A percentile compares a stretch with the other conserved stretches of the same genome.
Conservation (phyloP, 1,284 basidiomycete species). For the Cutaneotrichosporon cavernicola region DNA sequence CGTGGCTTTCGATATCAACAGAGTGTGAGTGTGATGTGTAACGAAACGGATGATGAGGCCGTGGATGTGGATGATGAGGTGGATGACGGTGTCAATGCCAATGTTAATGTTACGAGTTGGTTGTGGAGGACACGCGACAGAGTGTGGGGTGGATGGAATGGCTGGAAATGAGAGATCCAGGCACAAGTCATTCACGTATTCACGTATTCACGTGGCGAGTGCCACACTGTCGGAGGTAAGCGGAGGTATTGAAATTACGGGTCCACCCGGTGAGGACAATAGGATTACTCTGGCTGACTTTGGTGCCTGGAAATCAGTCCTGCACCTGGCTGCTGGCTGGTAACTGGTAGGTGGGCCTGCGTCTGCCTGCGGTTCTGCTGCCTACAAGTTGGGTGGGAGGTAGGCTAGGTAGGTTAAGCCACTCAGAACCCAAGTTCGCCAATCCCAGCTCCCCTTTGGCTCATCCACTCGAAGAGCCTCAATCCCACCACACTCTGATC, state of each 20-base stretch:
- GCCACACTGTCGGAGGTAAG: constrained; percentile 6
- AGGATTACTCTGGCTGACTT: background rate
- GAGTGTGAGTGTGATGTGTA: background rate
- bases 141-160: background rate
- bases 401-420: too few relatives aligned
- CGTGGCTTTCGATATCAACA: background rate
- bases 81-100: background rate
- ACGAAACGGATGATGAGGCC: background rate
- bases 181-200: background rate
- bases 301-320: too few relatives aligned
- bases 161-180: too few relatives aligned
- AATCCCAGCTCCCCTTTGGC: constrained; percentile 16
- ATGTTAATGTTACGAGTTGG: background rate
- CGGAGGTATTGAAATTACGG: constrained; percentile 2
- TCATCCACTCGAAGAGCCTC: background rate
- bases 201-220: constrained; percentile 4
- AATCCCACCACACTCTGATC: constrained; percentile 1
- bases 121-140: background rate
- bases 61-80: background rate
- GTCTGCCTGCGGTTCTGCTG: too few relatives aligned
- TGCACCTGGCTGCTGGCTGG: too few relatives aligned
- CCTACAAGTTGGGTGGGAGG: background rate
- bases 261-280: background rate
- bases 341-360: too few relatives aligned
- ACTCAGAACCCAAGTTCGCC: background rate